Evolutionary conservation across 1,284 basidiomycete genomes (phyloP).

Genomic region (Heterobasidion irregulare): DNA sequence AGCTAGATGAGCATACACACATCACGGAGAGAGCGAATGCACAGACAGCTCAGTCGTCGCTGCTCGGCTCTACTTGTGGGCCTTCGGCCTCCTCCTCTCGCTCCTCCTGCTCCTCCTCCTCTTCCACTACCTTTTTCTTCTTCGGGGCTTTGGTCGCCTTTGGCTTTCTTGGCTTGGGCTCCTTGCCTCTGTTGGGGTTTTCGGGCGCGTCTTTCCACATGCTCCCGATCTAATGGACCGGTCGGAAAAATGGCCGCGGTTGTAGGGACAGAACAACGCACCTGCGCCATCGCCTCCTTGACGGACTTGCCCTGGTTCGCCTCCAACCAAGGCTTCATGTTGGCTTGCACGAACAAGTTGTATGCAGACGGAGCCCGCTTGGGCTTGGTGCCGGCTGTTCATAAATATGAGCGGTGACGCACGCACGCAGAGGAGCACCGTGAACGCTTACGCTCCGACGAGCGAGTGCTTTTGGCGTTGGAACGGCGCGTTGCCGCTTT

Average conservation of each 20-base stretch:
- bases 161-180: slow-evolving; percentile 24
- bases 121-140: slow-evolving; percentile 14
- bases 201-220: slow-evolving; percentile 49
- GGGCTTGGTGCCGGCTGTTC: slow-evolving; percentile 22
- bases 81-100: slow-evolving; percentile 7
- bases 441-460: slow-evolving; percentile 7
- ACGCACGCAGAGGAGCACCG: neutral
- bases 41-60: slow-evolving; percentile 9
- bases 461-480: slow-evolving; percentile 28
- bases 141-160: slow-evolving; percentile 27
- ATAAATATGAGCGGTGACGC: neutral
- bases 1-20: neutral
- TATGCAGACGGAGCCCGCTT: slow-evolving; percentile 48
- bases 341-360: slow-evolving; percentile 41
- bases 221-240: slow-evolving; percentile 33
- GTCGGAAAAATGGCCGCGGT: neutral
- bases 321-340: slow-evolving; percentile 46
- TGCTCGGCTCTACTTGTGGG: slow-evolving; percentile 12
- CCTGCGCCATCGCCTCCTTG: slow-evolving; percentile 46
- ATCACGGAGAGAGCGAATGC: neutral
- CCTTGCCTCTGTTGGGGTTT: slow-evolving; percentile 50
- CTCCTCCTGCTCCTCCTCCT: neutral
- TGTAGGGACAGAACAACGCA: slow-evolving; percentile 16
- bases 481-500: slow-evolving; percentile 44
- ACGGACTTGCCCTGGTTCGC: slow-evolving; percentile 36